Evolutionary conservation across 352 stramenopile genomes (phyloP), one percentile per base, ranked within the genome.

Genomic region (Thraustotheca clavata): DNA sequence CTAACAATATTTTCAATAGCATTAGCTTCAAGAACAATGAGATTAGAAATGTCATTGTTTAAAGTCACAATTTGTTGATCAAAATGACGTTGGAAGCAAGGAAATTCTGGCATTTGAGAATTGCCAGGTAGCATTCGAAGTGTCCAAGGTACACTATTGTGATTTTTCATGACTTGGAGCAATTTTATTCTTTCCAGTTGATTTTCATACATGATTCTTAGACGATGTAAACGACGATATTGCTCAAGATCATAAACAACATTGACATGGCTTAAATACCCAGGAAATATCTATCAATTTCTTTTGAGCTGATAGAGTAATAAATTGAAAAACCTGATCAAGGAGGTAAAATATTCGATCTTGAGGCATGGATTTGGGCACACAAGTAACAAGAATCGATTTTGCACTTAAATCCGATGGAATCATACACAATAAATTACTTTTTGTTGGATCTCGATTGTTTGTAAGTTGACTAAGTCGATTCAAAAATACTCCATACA

Each of bases 231-330:
- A 27, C 69, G 62, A 61, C 88, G 80, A 59, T 91, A 91, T 47
- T 86, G 77, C 29, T 76, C 76, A 47, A 94, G 73, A 61, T 94
- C 88, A 67, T 85, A 87, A 57, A 94, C 84, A 14, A 94, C 78
- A 27, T 73, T 81, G 31, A 91, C 84, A 49, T 91, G 82, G 36
- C 89, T 76, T 12, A 94, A 68, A 68, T 91, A 94, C 0, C 76
- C 73, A 14, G 82, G 84, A 60, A 94, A 94, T 0, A 65, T 54
- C 57, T 65, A 55, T 9, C 18, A 11, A 52, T 24, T 9, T 14
- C n/a, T 24, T 9, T 26, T 6, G 31, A 43, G 29, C 35, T 4
- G 12, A 62, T 0, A 18, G 2, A 29, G 5, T 0, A 54, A 18
- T 1, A 22, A 43, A 14, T 8, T 24, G 12, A 59, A 5, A 5